Conservation (phyloP, 192 early-diverging fungal genomes). For the Coemansia sp. region DNA sequence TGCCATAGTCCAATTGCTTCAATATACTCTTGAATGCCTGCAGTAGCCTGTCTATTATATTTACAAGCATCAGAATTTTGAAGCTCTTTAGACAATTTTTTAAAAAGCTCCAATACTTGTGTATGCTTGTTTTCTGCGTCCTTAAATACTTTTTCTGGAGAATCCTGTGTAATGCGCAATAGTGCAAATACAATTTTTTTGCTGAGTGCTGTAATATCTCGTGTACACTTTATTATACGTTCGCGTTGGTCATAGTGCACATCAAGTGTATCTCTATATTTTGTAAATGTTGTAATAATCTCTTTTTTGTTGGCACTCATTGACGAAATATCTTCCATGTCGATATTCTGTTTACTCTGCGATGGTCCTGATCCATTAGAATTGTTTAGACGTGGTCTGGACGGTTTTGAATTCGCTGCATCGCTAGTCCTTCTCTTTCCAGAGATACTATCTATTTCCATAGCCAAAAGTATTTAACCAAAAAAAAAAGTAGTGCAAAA, state of each 20-base stretch:
- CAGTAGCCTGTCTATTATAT: constrained; percentile 43
- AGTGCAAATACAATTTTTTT: constrained; percentile 57
- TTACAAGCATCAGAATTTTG: constrained; percentile 40
- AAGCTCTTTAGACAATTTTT: constrained; percentile 33
- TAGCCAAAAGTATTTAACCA: not conserved
- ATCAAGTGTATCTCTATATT: constrained; percentile 39
- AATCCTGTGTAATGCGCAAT: constrained; percentile 44
- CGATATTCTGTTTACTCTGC: not conserved
- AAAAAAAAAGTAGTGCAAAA: not conserved
- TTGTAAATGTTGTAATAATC: constrained; percentile 16
- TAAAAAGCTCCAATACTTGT: constrained; percentile 35
- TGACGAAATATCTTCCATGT: constrained; percentile 6
- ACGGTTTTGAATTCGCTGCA: not conserved
- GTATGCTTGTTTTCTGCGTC: constrained; percentile 40
- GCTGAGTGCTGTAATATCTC: constrained; percentile 54
- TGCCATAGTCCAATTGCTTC: constrained; percentile 52
- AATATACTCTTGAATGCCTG: constrained; percentile 53
- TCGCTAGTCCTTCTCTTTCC: constrained; percentile 7
- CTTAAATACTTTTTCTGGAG: constrained; percentile 26
- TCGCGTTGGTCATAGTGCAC: constrained; percentile 57
- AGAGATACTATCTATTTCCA: not conserved
- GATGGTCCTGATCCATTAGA: not conserved
- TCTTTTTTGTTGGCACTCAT: constrained; percentile 14
- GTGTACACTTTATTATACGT: constrained; percentile 54
- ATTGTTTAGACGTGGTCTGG: constrained; percentile 16